Evolutionary conservation across 208 protist species (phyloP).

Genomic region (Wallacemonas rigidus): DNA sequence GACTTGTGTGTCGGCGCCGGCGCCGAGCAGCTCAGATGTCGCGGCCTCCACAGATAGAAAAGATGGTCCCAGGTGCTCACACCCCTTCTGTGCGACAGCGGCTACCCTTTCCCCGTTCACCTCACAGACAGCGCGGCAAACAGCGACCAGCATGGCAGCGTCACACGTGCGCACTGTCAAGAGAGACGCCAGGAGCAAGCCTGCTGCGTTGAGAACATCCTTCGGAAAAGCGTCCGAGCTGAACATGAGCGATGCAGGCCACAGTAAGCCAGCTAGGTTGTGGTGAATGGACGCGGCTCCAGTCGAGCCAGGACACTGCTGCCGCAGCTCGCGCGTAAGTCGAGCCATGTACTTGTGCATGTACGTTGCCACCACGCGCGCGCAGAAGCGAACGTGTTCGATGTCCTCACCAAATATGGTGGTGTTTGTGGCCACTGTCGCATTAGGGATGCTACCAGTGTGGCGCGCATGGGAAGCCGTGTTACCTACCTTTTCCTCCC

Average conservation of each 20-base stretch:
- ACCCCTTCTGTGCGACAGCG: too few species aligned
- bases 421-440: constrained; percentile 8
- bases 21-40: background rate
- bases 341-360: constrained; percentile 75
- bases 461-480: too few species aligned
- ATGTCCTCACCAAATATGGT: constrained; percentile 81
- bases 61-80: too few species aligned
- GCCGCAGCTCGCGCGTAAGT: constrained; percentile 19
- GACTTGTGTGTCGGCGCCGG: background rate
- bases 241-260: constrained; percentile 66
- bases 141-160: constrained; percentile 41
- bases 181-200: constrained; percentile 73
- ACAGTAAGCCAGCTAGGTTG: constrained; percentile 47
- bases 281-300: constrained; percentile 13
- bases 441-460: background rate
- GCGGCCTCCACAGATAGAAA: background rate
- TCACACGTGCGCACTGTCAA: constrained; percentile 68
- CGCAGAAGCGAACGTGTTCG: constrained; percentile 80
- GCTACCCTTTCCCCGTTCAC: background rate
- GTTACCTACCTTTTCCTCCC: too few species aligned
- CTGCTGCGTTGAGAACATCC: constrained; percentile 87
- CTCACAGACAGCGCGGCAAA: constrained; percentile 44
- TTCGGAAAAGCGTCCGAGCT: constrained; percentile 73
- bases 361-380: constrained; percentile 83
- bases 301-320: background rate